A percentile compares a stretch with the other conserved stretches of the same genome.
Conservation (phyloP, 1,284 basidiomycete species). For the Volvariella surrecta region DNA sequence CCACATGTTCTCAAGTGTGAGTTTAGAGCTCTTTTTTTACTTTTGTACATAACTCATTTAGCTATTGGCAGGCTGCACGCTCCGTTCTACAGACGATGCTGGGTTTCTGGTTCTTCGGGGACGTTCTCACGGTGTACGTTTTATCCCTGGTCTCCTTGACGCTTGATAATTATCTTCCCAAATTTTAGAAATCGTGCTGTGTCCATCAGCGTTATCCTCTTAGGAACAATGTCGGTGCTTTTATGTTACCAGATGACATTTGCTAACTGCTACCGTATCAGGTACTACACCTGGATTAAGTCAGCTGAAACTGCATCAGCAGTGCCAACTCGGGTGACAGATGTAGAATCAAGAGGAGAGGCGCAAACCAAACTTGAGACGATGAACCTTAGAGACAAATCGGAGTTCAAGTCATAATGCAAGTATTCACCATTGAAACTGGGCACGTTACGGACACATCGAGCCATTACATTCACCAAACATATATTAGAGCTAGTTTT, state of each 20-base stretch:
- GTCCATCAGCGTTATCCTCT: conserved; percentile 54
- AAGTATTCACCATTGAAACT: too few species aligned
- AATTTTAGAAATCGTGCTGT: conserved; percentile 43
- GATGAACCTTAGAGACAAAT: conserved; percentile 14
- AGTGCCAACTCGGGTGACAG: conserved; percentile 22
- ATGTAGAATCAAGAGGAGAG: conserved; percentile 29
- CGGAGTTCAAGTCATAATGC: neutral
- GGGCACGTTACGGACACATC: too few species aligned
- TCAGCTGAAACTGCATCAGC: conserved; percentile 31
- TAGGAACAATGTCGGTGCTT: conserved; percentile 53
- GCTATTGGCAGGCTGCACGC: conserved; percentile 45
- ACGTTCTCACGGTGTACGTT: conserved; percentile 56
- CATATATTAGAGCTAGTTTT: too few species aligned
- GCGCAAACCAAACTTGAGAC: conserved; percentile 14
- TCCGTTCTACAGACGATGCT: conserved; percentile 68
- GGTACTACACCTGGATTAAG: conserved; percentile 65
- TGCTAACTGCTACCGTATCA: conserved; percentile 15
- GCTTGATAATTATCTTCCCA: conserved; percentile 5
- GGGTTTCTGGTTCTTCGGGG: conserved; percentile 59
- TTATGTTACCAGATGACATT: conserved; percentile 1
- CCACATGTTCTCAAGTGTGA: conserved; percentile 69
- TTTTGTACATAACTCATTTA: conserved; percentile 6
- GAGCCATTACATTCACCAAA: too few species aligned
- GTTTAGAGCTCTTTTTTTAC: conserved; percentile 17
- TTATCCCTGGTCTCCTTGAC: conserved; percentile 1